Evolutionary conservation across 768 basidiomycete species (phyloP).

Genomic region (Pulveroboletus sp.): DNA sequence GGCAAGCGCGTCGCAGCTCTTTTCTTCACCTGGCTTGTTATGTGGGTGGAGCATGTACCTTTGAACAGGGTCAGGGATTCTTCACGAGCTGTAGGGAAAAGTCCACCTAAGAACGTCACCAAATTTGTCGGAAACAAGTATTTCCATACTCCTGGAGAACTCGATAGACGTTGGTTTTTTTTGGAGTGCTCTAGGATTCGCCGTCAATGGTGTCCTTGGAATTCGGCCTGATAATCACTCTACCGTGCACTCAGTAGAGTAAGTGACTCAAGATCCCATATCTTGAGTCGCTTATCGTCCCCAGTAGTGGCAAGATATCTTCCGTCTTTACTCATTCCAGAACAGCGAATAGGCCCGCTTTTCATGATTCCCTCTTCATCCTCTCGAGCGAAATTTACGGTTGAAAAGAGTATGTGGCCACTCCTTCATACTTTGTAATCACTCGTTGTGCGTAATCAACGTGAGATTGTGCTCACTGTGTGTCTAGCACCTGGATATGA

Average conservation of each 20-base stretch:
- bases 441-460: neutral
- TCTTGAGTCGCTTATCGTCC: conserved; percentile 78
- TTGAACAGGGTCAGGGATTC: conserved; percentile 1
- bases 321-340: conserved; percentile 43
- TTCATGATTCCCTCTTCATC: conserved; percentile 34
- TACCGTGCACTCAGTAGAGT: conserved; percentile 61
- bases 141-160: conserved; percentile 58
- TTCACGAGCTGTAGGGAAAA: neutral
- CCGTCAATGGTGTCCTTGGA: neutral
- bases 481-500: conserved; percentile 56
- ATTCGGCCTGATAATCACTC: conserved; percentile 9
- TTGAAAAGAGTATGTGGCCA: conserved; percentile 47
- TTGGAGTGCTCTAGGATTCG: conserved; percentile 58
- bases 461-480: conserved; percentile 38
- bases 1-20: conserved; percentile 28
- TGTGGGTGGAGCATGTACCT: conserved; percentile 58
- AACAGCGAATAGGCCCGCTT: conserved; percentile 57
- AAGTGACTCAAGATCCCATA: conserved; percentile 63
- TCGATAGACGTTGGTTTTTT: conserved; percentile 74
- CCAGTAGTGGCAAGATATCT: conserved; percentile 56
- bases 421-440: conserved; percentile 36
- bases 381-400: conserved; percentile 29
- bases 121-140: conserved; percentile 90
- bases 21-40: conserved; percentile 15
- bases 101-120: conserved; percentile 84